Conservation (phyloP, 2,329 filamentous ascomycete genomes). For the Myriosclerotinia scirpicola region DNA sequence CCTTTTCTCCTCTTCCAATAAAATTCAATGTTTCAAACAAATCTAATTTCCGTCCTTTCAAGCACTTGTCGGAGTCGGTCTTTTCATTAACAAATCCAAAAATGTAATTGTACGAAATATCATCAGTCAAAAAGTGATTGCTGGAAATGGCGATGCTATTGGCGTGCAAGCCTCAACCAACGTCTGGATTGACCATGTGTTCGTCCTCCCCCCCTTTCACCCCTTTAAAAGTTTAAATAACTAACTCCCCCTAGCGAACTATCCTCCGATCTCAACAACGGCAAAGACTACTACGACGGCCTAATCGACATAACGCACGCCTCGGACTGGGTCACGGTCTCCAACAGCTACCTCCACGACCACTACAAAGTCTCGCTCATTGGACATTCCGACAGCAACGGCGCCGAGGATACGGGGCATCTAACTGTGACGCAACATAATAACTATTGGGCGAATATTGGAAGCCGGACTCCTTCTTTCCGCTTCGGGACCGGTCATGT, state of each 20-base stretch:
- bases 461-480: conserved; percentile 51
- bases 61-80: conserved; percentile 48
- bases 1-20: background rate
- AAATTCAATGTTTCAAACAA: background rate
- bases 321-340: conserved; percentile 47
- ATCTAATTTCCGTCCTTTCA: background rate
- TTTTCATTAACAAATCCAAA: conserved; percentile 48
- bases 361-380: conserved; percentile 41
- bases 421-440: conserved; percentile 36
- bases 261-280: conserved; percentile 40
- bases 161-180: conserved; percentile 49
- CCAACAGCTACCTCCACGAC: conserved; percentile 47
- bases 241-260: conserved; percentile 33
- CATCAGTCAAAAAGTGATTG: conserved; percentile 50
- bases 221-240: background rate
- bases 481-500: conserved; percentile 65
- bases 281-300: conserved; percentile 48
- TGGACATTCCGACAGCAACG: conserved; percentile 37
- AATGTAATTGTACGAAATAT: conserved; percentile 61
- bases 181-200: conserved; percentile 42
- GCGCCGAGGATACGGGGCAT: conserved; percentile 35
- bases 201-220: background rate
- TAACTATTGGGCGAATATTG: conserved; percentile 35
- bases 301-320: conserved; percentile 48
- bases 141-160: conserved; percentile 50